phyloP scores from a whole-genome alignment of 106 monocot genomes.

The Dendrobium huoshanense region DNA sequence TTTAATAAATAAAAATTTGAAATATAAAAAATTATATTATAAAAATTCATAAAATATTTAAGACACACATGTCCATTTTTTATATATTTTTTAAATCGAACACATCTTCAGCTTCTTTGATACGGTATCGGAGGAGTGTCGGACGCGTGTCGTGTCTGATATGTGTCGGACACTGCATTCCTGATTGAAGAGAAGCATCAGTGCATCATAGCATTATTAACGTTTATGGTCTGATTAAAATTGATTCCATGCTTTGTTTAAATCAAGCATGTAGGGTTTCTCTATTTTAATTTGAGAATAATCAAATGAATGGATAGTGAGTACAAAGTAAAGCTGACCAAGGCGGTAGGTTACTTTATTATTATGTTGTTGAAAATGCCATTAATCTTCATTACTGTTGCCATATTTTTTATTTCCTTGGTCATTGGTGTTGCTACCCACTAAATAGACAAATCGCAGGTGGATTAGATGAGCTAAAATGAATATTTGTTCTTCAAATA shows the following conservation, averaged over 20 bases:
- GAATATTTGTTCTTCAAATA: neutral
- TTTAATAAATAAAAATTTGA: too few species aligned
- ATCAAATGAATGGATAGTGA: neutral
- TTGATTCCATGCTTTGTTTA: neutral
- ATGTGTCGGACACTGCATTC: too few species aligned
- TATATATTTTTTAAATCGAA: too few species aligned
- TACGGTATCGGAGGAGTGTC: too few species aligned
- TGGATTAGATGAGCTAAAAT: neutral
- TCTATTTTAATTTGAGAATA: neutral
- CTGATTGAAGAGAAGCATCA: too few species aligned
- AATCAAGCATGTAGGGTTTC: neutral
- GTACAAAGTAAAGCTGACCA: neutral
- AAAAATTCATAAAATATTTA: too few species aligned
- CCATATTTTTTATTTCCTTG: neutral
- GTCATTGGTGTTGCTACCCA: neutral
- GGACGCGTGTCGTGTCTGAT: too few species aligned
- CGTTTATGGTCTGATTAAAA: neutral
- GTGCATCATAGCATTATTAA: neutral
- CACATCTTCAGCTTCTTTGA: too few species aligned
- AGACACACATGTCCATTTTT: too few species aligned
- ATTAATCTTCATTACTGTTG: neutral
- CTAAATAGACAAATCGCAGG: neutral
- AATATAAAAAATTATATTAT: too few species aligned
- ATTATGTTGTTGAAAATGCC: neutral
- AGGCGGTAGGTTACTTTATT: neutral